Base-by-base conservation (phyloP, 805 yeast species). In the Candida silvatica region DNA sequence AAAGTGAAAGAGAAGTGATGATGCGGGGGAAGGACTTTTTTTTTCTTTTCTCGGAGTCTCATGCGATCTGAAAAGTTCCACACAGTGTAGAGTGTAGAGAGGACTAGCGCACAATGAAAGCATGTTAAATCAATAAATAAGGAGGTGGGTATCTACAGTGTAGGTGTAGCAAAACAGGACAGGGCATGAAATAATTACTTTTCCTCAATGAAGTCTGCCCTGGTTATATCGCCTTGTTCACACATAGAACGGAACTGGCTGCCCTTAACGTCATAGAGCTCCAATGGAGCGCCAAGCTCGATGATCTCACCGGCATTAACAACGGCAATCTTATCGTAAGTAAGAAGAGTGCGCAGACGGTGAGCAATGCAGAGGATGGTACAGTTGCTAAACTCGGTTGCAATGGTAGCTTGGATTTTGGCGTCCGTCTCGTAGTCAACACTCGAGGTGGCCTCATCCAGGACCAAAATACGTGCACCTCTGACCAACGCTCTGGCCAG, bases 361-460 rank as follows among this genome's bases (percentile, higher is more conserved):
- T 80, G 88, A 2, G 88, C 88, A 52, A 80, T 77, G 51, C 86
- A 77, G 34, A 80, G 51, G 29, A 81, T 72, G 0, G 88, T 80
- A 50, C 85, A 77, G 26, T 68, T 56, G 9, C 58, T 56, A 49
- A 80, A 81, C 44, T 78, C 83, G 4, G 51, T 49, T 0, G 62
- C 64, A 42, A 81, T 79, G 2, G 81, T 74, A 0, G 52, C 35
- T 51, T 80, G 88, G 42, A 80, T 69, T 48, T 71, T 66, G 12
- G 69, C 59, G 55, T 80, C 90, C 0, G 88, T 80, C 44, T 73
- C 80, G 48, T 74, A 74, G 52, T 80, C 88, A 14, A 80, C 87
- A 27, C 78, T 69, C 1, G 86, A 76, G 0, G 90, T 81, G 3
- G 88, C 87, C 54, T 80, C 90, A 53, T 80, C 90, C 41, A 80